Evolutionary conservation across 2,329 filamentous ascomycete genomes (phyloP).

Genomic region (Ascochyta lentis): DNA sequence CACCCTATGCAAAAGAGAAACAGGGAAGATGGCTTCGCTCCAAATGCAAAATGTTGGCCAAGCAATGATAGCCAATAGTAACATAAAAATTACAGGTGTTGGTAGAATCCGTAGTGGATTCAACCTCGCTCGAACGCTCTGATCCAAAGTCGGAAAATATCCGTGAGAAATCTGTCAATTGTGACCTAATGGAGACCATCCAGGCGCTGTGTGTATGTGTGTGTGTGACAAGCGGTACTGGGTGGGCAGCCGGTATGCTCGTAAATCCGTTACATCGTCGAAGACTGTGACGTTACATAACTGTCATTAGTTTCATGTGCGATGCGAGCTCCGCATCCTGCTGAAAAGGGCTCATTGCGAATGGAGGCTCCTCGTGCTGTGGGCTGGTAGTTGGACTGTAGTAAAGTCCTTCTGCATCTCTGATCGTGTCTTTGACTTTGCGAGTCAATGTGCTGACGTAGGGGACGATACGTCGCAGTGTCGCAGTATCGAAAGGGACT

Average conservation of each 20-base stretch:
- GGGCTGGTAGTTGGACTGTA: conserved; percentile 51
- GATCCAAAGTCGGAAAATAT: conserved; percentile 40
- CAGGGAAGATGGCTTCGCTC: conserved; percentile 40
- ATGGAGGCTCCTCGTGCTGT: conserved; percentile 46
- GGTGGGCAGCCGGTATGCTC: conserved; percentile 21
- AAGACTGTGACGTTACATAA: conserved; percentile 39
- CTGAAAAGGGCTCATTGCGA: conserved; percentile 42
- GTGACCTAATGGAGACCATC: conserved; percentile 21
- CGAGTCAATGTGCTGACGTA: conserved; percentile 57
- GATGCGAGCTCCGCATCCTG: conserved; percentile 42
- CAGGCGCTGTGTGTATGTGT: not conserved
- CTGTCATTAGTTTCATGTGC: conserved; percentile 52
- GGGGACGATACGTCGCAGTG: conserved; percentile 67
- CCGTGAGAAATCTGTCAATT: conserved; percentile 32
- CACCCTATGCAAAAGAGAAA: conserved; percentile 35
- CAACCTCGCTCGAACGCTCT: conserved; percentile 39
- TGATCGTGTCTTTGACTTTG: conserved; percentile 56
- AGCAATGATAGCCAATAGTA: conserved; percentile 29
- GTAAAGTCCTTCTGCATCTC: conserved; percentile 57
- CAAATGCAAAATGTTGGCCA: conserved; percentile 40
- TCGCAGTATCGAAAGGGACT: conserved; percentile 71
- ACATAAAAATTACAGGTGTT: conserved; percentile 44
- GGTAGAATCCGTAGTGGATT: conserved; percentile 24
- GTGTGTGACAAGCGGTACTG: not conserved
- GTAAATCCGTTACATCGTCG: conserved; percentile 21